Evolutionary conservation across 2,329 filamentous ascomycete species (phyloP), one percentile per base, ranked within the genome.

Genomic region (Byssoonygena ceratinophila): DNA sequence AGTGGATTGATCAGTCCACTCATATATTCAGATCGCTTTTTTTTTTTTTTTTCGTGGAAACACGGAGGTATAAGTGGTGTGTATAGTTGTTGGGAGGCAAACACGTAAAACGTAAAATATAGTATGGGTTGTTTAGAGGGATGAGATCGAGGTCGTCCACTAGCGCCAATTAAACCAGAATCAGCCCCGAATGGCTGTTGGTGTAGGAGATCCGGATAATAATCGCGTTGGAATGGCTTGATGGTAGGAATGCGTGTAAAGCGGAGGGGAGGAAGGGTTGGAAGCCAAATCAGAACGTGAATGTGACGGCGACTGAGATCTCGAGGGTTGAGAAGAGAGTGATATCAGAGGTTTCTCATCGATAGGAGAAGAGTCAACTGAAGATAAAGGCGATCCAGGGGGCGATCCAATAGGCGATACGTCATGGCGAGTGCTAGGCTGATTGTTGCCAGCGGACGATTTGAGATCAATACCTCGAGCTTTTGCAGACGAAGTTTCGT

Each of bases 181-280:
- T 59, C 54, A 64, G 20, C 68, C 67, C 50, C 58, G 64, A 34
- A 71, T 68, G 34, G 65, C 64, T 54, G 73, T 71, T n/a, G 71
- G 71, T 2, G 72, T 67, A 46, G 74, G 71, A 47, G 68, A 65
- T 54, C 75, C 72, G 45, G 66, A 64, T 49, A 76, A 69, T 52
- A 75, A 69, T 36, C 66, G 67, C 56, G 67, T 67, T 54, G 72
- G 68, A 64, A 63, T 62, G 20, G 62, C 61, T 59, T 65, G 62
- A 47, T 66, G 64, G 59, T 71, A 76, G 18, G 70, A 66, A 60
- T 71, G 74, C 49, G 66, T 64, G 53, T 71, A 71, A 14, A 64
- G 22, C 39, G 64, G 60, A 34, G 68, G 64, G n/a, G 70, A 69
- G 23, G 64, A 57, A 11, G 65, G 57, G 53, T 63, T 64, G 52